These are phyloP conservation scores for Colletotrichum sp. DNA, from an alignment of 2,329 filamentous ascomycete genomes.

Conservation along the genomic window DNA sequence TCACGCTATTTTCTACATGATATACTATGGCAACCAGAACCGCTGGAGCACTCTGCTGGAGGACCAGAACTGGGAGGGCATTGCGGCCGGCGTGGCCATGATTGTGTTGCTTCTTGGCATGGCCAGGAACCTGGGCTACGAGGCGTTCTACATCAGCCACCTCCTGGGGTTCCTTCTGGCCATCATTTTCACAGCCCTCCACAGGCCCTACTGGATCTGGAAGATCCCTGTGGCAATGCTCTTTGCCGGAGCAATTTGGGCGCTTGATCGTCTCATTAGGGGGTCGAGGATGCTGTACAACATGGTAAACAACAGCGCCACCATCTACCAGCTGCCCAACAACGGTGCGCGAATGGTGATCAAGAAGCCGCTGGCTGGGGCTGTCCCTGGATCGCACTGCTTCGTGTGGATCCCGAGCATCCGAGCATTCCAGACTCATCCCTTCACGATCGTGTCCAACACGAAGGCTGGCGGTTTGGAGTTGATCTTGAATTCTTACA, in stretches of 20 bases:
- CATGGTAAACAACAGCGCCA: conserved; percentile 43
- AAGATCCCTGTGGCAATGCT: conserved; percentile 42
- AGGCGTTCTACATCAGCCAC: conserved; percentile 52
- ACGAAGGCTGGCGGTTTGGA: conserved; percentile 42
- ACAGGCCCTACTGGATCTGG: conserved; percentile 45
- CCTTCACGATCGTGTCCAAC: conserved; percentile 57
- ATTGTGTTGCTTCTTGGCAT: conserved; percentile 38
- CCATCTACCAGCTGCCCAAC: conserved; percentile 46
- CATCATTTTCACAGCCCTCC: conserved; percentile 45
- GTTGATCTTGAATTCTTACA: conserved; percentile 54
- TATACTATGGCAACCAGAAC: conserved; percentile 29
- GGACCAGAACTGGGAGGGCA: conserved; percentile 36
- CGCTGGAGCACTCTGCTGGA: conserved; percentile 29
- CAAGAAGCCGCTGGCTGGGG: conserved; percentile 39
- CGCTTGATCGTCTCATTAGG: conserved; percentile 47
- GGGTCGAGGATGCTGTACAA: conserved; percentile 29
- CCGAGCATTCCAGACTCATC: conserved; percentile 56
- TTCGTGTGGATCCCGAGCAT: conserved; percentile 62
- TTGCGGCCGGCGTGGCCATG: conserved; percentile 40
- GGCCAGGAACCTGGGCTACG: conserved; percentile 45
- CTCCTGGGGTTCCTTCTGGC: conserved; percentile 45
- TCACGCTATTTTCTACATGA: conserved; percentile 39
- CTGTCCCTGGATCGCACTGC: conserved; percentile 41
- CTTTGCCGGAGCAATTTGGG: conserved; percentile 45
- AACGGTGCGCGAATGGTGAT: conserved; percentile 51